Evolutionary conservation across 805 yeast species (phyloP).

Genomic region (Kregervanrija pseudodelftensis): DNA sequence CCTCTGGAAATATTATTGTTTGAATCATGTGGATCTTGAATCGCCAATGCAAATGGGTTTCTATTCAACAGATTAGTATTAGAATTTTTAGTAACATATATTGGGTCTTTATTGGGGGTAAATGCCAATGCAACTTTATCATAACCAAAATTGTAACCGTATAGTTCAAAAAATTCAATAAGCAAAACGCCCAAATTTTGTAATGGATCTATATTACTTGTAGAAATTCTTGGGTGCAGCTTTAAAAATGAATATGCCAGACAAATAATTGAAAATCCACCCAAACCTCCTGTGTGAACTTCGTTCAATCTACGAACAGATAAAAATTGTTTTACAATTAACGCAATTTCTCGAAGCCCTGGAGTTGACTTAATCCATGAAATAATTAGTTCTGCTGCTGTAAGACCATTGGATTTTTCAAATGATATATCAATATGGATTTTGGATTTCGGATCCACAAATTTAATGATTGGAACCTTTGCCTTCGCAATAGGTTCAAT

Average conservation of each 20-base stretch:
- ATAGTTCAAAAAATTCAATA: slow-evolving; percentile 87
- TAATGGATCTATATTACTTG: slow-evolving; percentile 57
- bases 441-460: slow-evolving; percentile 62
- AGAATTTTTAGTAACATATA: slow-evolving; percentile 51
- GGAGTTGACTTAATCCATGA: slow-evolving; percentile 69
- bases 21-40: slow-evolving; percentile 85
- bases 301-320: slow-evolving; percentile 71
- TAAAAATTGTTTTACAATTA: slow-evolving; percentile 79
- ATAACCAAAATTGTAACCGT: slow-evolving; percentile 85
- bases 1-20: slow-evolving; percentile 82
- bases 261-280: slow-evolving; percentile 91
- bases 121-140: slow-evolving; percentile 69
- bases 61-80: slow-evolving; percentile 34
- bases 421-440: slow-evolving; percentile 87
- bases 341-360: slow-evolving; percentile 73
- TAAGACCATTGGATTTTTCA: slow-evolving; percentile 75
- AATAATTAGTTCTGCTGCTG: slow-evolving; percentile 72
- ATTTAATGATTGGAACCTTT: slow-evolving; percentile 89
- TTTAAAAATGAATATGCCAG: slow-evolving; percentile 70
- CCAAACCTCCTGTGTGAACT: slow-evolving; percentile 90
- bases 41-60: slow-evolving; percentile 57
- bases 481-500: slow-evolving; percentile 87
- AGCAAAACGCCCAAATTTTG: slow-evolving; percentile 80
- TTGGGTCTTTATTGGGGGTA: slow-evolving; percentile 33
- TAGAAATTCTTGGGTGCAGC: slow-evolving; percentile 69